These are phyloP conservation scores for Pichia ethanolica DNA, from an alignment of 805 yeast genomes.

Conservation along the genomic window DNA sequence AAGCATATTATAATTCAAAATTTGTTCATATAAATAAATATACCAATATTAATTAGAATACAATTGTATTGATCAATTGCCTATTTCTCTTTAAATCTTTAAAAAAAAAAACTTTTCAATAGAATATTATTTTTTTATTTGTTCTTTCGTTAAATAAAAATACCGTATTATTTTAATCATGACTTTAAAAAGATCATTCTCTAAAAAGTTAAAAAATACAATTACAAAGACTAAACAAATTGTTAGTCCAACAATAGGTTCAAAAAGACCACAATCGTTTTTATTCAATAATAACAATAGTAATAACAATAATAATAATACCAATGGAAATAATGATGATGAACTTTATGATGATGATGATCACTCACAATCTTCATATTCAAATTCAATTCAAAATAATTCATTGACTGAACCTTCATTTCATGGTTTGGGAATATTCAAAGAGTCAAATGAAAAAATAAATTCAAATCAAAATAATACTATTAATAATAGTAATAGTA, in stretches of 20 bases:
- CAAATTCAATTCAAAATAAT: background rate
- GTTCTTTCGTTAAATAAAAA: too few species aligned
- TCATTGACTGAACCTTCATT: background rate
- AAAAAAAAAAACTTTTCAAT: too few species aligned
- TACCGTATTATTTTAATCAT: background rate
- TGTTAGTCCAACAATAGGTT: background rate
- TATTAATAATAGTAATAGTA: too few species aligned
- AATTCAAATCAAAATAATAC: background rate
- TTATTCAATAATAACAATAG: too few species aligned
- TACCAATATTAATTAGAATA: too few species aligned
- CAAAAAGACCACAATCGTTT: background rate
- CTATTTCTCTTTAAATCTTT: too few species aligned
- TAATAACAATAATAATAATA: too few species aligned
- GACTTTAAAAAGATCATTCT: slow-evolving; percentile 14
- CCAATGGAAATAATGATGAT: too few species aligned
- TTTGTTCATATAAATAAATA: too few species aligned
- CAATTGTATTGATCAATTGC: too few species aligned
- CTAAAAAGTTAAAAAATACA: slow-evolving; percentile 12
- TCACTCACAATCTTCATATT: background rate
- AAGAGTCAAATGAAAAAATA: background rate
- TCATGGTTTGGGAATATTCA: background rate
- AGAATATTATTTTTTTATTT: too few species aligned
- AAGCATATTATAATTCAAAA: too few species aligned
- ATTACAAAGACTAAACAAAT: slow-evolving; percentile 13
- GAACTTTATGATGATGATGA: background rate